Percentiles rank a stretch among this genome's conserved stretches.
These are phyloP conservation scores for Colletotrichum somersetense DNA, from an alignment of 2,329 filamentous ascomycete species.

Conservation along the genomic window DNA sequence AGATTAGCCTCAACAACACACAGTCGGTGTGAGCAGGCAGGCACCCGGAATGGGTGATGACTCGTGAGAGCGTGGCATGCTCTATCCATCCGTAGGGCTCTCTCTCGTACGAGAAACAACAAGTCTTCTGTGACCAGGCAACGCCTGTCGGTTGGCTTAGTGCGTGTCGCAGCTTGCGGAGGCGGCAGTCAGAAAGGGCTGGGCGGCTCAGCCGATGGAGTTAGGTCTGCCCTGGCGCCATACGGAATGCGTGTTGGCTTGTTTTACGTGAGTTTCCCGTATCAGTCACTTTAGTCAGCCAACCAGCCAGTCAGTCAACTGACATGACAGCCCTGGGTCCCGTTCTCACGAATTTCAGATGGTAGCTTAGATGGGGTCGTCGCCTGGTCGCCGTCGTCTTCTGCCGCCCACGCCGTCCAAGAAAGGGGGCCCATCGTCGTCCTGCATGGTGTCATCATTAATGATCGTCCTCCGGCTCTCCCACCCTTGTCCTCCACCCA, in stretches of 20 bases:
- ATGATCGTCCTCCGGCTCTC: constrained; percentile 19
- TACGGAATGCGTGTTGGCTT: constrained; percentile 1
- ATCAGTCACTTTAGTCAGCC: constrained; percentile 1
- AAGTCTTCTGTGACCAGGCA: constrained; percentile 25
- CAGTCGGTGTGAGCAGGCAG: background rate
- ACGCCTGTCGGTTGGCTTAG: constrained; percentile 6
- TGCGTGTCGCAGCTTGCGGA: constrained; percentile 15
- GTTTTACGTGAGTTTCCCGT: constrained; percentile 4
- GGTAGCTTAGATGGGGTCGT: background rate
- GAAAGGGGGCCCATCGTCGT: constrained; percentile 36
- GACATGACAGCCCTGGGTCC: background rate
- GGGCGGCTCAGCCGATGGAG: background rate
- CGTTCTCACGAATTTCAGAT: background rate
- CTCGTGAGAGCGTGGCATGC: background rate
- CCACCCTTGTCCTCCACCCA: constrained; percentile 30
- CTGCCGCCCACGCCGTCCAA: constrained; percentile 22
- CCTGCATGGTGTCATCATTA: constrained; percentile 40
- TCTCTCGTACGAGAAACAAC: constrained; percentile 9
- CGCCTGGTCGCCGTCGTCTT: background rate
- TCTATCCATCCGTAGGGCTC: background rate
- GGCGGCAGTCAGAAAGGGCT: background rate
- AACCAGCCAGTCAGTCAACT: background rate
- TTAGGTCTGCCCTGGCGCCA: background rate
- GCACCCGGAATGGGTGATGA: background rate
- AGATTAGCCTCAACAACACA: constrained; percentile 8